Evolutionary conservation across 192 early-diverging fungal species (phyloP).

Genomic region (Physocladia obscura): DNA sequence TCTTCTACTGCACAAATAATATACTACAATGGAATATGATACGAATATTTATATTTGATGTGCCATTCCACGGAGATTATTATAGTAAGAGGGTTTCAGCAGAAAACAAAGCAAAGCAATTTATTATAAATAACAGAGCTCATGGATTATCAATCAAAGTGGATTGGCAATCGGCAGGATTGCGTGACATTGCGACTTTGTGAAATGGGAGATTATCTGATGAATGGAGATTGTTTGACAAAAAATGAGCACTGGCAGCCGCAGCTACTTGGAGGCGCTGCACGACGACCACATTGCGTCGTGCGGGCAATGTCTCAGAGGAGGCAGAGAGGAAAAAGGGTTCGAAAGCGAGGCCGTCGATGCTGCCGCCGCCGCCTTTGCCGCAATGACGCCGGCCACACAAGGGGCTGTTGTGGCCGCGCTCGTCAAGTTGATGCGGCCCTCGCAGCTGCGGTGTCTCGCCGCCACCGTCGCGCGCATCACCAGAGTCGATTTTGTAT

Average conservation of each 20-base stretch:
- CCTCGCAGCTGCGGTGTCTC: slow-evolving; percentile 23
- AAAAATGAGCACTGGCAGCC: not conserved
- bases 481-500: slow-evolving; percentile 18
- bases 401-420: slow-evolving; percentile 12
- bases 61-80: no score
- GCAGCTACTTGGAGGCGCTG: not conserved
- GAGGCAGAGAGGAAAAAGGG: not conserved
- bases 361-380: not conserved
- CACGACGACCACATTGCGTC: slow-evolving; percentile 15
- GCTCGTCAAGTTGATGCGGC: slow-evolving; percentile 5
- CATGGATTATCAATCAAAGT: not conserved
- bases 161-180: not conserved
- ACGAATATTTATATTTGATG: no score
- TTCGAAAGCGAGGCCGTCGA: not conserved
- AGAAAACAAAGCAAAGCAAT: not conserved
- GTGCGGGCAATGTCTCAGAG: not conserved
- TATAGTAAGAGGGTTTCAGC: no score
- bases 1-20: no score
- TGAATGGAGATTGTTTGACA: not conserved
- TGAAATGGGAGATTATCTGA: not conserved
- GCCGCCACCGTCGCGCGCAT: slow-evolving; percentile 11
- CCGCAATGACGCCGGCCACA: not conserved
- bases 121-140: not conserved
- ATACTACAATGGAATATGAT: no score
- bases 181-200: not conserved